Percentiles rank a stretch among this genome's conserved stretches.
phyloP scores from a whole-genome alignment of 805 yeast species.

The Saccharomycopsis fermentans region DNA sequence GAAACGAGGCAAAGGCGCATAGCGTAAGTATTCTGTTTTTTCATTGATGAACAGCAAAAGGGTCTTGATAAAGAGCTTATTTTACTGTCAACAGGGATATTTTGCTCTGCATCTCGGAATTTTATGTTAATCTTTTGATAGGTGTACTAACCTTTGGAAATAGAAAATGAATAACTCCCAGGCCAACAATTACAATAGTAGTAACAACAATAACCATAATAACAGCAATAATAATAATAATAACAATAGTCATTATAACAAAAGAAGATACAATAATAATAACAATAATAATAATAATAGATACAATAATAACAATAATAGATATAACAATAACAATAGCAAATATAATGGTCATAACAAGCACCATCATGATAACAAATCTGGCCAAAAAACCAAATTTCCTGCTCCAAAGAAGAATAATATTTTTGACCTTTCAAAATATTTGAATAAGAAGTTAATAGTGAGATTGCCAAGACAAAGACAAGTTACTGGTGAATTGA shows the following conservation, averaged over 20 bases:
- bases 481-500: slow-evolving; percentile 66
- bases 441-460: slow-evolving; percentile 59
- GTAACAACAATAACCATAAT: slow-evolving; percentile 9
- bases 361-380: slow-evolving; percentile 15
- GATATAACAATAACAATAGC: slow-evolving; percentile 12
- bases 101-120: too few species aligned
- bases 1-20: slow-evolving; percentile 4
- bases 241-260: slow-evolving; percentile 21
- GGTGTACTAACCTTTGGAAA: not conserved
- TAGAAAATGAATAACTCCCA: not conserved
- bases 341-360: slow-evolving; percentile 2
- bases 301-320: slow-evolving; percentile 20
- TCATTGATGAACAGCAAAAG: slow-evolving; percentile 21
- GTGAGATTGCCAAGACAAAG: slow-evolving; percentile 85
- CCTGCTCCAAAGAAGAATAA: slow-evolving; percentile 89
- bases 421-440: slow-evolving; percentile 67
- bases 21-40: slow-evolving; percentile 9
- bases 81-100: not conserved
- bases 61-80: not conserved
- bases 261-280: slow-evolving; percentile 6
- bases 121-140: not conserved
- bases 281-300: slow-evolving; percentile 16
- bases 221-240: slow-evolving; percentile 13
- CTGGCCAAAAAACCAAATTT: slow-evolving; percentile 28
- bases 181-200: slow-evolving; percentile 13